Evolutionary conservation across 163 green algal genomes (phyloP).

Genomic region (Prototheca stagnorum): DNA sequence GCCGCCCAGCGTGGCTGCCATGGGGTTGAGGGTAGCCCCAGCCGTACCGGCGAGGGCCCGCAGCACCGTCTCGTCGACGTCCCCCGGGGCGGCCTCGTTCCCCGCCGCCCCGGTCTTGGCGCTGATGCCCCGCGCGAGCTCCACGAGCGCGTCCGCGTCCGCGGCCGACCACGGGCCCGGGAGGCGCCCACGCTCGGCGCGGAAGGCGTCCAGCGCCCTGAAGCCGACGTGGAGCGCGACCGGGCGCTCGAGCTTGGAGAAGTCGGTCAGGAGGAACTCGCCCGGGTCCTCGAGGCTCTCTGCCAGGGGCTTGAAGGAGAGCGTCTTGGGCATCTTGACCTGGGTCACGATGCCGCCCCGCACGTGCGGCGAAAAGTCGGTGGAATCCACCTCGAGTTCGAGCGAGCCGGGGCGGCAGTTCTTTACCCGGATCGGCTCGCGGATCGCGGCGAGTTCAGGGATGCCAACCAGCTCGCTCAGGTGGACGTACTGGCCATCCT

Average conservation of each 20-base stretch:
- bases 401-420: constrained; percentile 81
- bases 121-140: constrained; percentile 21
- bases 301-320: constrained; percentile 61
- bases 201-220: constrained; percentile 58
- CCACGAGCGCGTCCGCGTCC: constrained; percentile 56
- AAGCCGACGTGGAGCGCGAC: constrained; percentile 81
- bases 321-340: constrained; percentile 68
- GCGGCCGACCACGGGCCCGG: constrained; percentile 35
- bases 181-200: constrained; percentile 26
- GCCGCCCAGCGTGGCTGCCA: constrained; percentile 92
- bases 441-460: constrained; percentile 66
- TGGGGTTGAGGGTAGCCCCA: constrained; percentile 65
- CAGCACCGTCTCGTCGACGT: constrained; percentile 54
- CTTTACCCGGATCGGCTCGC: constrained; percentile 59
- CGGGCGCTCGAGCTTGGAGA: constrained; percentile 75
- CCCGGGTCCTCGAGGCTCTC: constrained; percentile 57
- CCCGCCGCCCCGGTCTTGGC: background rate
- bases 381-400: constrained; percentile 78
- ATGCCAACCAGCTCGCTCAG: constrained; percentile 90
- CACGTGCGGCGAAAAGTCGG: constrained; percentile 27
- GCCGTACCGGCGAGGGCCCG: constrained; percentile 41
- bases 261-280: constrained; percentile 91
- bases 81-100: constrained; percentile 1
- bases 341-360: constrained; percentile 80
- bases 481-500: constrained; percentile 68